Percentiles rank a stretch among this genome's conserved stretches.
Conservation (phyloP, 202 grass and related monocot species). For the Elaeis oleifera region DNA sequence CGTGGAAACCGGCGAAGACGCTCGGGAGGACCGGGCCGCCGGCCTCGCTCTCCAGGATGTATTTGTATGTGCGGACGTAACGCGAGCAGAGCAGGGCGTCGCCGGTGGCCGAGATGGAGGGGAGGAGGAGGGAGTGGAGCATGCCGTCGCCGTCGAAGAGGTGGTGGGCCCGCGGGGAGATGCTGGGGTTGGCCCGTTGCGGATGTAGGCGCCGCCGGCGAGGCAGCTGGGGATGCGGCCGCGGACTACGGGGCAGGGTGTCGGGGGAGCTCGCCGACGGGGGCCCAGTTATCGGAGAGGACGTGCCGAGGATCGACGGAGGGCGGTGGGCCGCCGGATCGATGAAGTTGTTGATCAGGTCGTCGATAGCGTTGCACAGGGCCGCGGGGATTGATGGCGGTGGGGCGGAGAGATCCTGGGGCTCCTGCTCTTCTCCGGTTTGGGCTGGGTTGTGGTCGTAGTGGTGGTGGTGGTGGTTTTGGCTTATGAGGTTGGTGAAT, state of each 20-base stretch:
- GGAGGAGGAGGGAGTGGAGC: constrained; percentile 87
- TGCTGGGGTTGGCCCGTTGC: constrained; percentile 89
- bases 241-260: constrained; percentile 51
- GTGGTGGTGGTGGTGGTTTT: not conserved
- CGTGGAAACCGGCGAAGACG: constrained; percentile 77
- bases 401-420: not conserved
- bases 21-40: constrained; percentile 63
- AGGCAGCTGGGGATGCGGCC: constrained; percentile 80
- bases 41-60: constrained; percentile 59
- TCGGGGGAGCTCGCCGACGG: constrained; percentile 80
- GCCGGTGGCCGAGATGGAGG: constrained; percentile 1
- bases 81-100: constrained; percentile 66
- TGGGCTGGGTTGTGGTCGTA: not conserved
- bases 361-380: constrained; percentile 75
- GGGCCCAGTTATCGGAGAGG: constrained; percentile 63
- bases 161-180: constrained; percentile 67
- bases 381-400: constrained; percentile 33
- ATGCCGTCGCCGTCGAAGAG: constrained; percentile 95
- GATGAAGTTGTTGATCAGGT: constrained; percentile 83
- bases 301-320: constrained; percentile 69
- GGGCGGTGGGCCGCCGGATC: constrained; percentile 53
- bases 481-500: too few relatives aligned
- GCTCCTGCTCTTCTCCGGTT: not conserved
- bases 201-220: constrained; percentile 79
- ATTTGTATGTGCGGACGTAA: constrained; percentile 85